Conservation (phyloP, 2,329 filamentous ascomycete genomes). For the Aspergillus sp. region DNA sequence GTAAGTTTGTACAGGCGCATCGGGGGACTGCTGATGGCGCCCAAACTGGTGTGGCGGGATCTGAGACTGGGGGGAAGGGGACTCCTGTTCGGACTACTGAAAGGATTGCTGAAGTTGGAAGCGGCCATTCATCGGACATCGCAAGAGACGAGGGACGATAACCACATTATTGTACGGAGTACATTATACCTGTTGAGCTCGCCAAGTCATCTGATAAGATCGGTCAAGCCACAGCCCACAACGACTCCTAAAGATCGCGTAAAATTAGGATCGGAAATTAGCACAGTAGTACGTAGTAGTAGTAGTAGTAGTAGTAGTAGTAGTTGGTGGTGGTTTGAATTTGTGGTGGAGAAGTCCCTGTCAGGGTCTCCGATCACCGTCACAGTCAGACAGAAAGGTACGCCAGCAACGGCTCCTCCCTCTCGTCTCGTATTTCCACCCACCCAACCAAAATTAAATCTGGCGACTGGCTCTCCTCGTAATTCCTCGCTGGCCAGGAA, state of each 20-base stretch:
- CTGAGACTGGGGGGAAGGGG: neutral
- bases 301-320: neutral
- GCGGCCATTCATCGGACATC: neutral
- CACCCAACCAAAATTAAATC: neutral
- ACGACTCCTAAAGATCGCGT: too few relatives aligned
- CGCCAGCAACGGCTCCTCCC: neutral
- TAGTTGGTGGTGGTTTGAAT: neutral
- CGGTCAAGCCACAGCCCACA: neutral
- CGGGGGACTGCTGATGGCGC: slow-evolving; percentile 24
- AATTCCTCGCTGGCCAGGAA: neutral
- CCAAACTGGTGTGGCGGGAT: neutral
- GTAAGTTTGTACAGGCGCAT: slow-evolving; percentile 37
- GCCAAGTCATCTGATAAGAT: slow-evolving; percentile 16
- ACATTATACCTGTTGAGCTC: neutral
- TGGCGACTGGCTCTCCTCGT: neutral
- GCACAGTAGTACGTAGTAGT: too few relatives aligned
- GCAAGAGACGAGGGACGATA: neutral
- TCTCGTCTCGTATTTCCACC: neutral
- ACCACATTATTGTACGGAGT: too few relatives aligned
- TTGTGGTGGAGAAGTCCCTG: neutral
- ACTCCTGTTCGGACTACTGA: neutral
- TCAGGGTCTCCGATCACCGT: neutral
- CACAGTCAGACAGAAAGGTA: neutral
- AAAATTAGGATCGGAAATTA: neutral
- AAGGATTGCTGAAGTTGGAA: neutral